Evolutionary conservation across 2,329 filamentous ascomycete genomes (phyloP), one percentile per base, ranked within the genome.

Genomic region (Lasiodiplodia theobromae): DNA sequence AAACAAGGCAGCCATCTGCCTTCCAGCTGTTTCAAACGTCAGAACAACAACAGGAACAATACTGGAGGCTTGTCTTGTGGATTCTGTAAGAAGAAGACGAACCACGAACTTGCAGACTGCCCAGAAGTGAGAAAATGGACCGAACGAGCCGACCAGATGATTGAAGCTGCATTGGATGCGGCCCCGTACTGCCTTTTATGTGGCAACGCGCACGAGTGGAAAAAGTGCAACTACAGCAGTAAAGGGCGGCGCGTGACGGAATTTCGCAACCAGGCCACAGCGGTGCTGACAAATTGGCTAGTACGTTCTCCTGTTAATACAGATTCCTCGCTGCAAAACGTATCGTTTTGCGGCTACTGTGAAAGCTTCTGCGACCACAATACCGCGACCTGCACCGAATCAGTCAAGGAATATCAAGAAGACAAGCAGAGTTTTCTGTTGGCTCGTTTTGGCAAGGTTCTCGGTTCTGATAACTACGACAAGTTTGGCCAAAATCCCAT

Each of bases 331-430:
- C 10, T 31, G 5, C 47, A 49, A 6, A 16, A 34, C 3, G 0
- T 37, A 8, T 7, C 25, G n/a, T 66, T 66, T n/a, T 66, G 63
- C 14, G 63, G 34, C 2, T 66, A 28, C 40, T 66, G 63, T 25
- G 63, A 28, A 44, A 18, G 18, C 2, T 56, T 66, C 34, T 37
- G 52, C 21, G 5, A 21, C 14, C 52, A 66, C 34, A 40, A 66
- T 16, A 54, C 49, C 18, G 2, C 28, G 18, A 44, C 40, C 34
- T 54, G 63, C 49, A n/a, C 23, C n/a, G 28, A 21, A 4, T 21
- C 60, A 4, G 60, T n/a, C 12, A 2, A 16, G 7, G 31, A 25
- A 16, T 64, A 64, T n/a, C 8, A 3, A 3, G 6, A 12, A 11
- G 4, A 51, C 25, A 37, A 47, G 2, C 8, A 31, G 1, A 12